Conservation (phyloP, 129 eudicot species). For the Oenanthe sinensis region DNA sequence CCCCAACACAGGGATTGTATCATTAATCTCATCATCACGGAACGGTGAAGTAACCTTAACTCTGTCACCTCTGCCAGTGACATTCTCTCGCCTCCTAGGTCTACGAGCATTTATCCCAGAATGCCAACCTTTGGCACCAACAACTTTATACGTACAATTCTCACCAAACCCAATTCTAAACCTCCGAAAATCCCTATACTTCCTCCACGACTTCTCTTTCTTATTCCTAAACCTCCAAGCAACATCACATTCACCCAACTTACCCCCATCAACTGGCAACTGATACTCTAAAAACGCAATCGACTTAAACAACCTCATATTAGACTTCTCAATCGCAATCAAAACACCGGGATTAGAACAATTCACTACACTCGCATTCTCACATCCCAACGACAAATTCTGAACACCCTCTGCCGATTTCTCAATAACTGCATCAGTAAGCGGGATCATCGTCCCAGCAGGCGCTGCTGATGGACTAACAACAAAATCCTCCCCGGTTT, state of each 20-base stretch:
- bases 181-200: slow-evolving; percentile 90
- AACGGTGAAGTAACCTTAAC: slow-evolving; percentile 33
- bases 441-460: slow-evolving; percentile 14
- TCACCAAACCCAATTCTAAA: slow-evolving; percentile 62
- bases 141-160: slow-evolving; percentile 65
- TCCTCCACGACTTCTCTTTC: slow-evolving; percentile 94
- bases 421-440: slow-evolving; percentile 45
- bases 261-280: slow-evolving; percentile 64
- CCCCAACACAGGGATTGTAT: slow-evolving; percentile 61
- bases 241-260: slow-evolving; percentile 81
- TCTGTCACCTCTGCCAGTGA: slow-evolving; percentile 32
- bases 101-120: slow-evolving; percentile 84
- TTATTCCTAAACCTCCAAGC: slow-evolving; percentile 88
- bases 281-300: slow-evolving; percentile 68
- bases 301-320: slow-evolving; percentile 61
- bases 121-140: slow-evolving; percentile 80
- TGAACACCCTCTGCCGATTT: slow-evolving; percentile 29
- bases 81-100: slow-evolving; percentile 40
- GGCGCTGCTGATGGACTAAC: slow-evolving; percentile 34
- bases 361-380: slow-evolving; percentile 50
- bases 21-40: slow-evolving; percentile 78
- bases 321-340: slow-evolving; percentile 71
- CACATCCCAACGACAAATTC: slow-evolving; percentile 35
- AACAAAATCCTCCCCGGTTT: slow-evolving; percentile 73
- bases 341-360: slow-evolving; percentile 77